These are phyloP conservation scores for Termitomyces sp. DNA, from an alignment of 768 basidiomycete genomes.

Conservation along the genomic window DNA sequence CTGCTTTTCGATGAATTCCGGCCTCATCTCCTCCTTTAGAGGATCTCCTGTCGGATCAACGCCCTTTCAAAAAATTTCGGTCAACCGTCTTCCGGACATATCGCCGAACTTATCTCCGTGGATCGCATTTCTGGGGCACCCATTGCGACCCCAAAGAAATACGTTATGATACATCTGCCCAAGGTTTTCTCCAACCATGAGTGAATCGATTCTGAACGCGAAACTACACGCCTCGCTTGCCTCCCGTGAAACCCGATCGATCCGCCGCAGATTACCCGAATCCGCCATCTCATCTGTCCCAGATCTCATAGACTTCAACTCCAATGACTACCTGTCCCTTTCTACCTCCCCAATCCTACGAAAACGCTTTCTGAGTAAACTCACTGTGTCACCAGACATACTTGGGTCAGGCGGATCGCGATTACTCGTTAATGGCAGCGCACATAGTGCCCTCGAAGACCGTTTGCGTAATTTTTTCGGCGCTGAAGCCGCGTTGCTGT, in stretches of 20 bases:
- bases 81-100: not conserved
- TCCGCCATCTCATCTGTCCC: slow-evolving; percentile 33
- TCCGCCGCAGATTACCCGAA: slow-evolving; percentile 65
- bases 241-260: slow-evolving; percentile 60
- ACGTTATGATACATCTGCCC: not conserved
- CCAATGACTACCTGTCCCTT: slow-evolving; percentile 91
- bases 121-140: not conserved
- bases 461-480: slow-evolving; percentile 62
- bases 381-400: slow-evolving; percentile 45
- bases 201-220: slow-evolving; percentile 19
- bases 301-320: slow-evolving; percentile 62
- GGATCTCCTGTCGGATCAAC: not conserved
- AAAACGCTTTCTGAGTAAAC: slow-evolving; percentile 47
- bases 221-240: slow-evolving; percentile 47
- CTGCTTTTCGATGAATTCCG: not conserved
- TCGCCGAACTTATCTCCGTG: not conserved
- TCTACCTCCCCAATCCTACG: slow-evolving; percentile 55
- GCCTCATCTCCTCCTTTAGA: not conserved
- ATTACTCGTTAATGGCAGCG: slow-evolving; percentile 69
- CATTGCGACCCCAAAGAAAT: not conserved
- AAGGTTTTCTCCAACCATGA: slow-evolving; percentile 1
- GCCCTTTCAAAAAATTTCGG: not conserved
- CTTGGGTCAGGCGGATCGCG: slow-evolving; percentile 88
- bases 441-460: slow-evolving; percentile 67
- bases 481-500: slow-evolving; percentile 63